Evolutionary conservation across 83 land plant genomes (phyloP), one percentile per base, ranked within the genome.

Genomic region (Diphasiastrum complanatum): DNA sequence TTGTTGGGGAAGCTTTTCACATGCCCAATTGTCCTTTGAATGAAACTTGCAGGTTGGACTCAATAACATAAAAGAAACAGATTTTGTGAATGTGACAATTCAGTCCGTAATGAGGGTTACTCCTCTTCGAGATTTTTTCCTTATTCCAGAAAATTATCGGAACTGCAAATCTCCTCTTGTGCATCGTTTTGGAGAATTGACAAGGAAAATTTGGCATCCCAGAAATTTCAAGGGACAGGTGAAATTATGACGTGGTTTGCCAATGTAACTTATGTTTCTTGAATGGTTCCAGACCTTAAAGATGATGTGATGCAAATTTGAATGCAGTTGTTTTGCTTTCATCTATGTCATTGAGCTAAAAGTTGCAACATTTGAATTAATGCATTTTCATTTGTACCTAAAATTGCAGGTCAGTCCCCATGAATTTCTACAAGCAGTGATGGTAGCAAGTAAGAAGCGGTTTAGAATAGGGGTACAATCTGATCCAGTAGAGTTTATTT

Each of bases 401-500:
- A 28, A 16, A 26, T 24, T 26, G 46, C 83, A 91, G 95, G 98
- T 92, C 32, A 93, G 99, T 61, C 99, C 99, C n/a, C 99, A 93
- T 73, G 99, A 93, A 54, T 93, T 93, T 64, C 71, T 93, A 29
- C 99, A 93, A 51, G 96, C 99, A 58, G 86, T 93, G 33, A 93
- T 93, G 99, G 83, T 83, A 60, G 86, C 92, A 38, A 93, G 96
- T 66, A 89, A 93, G 60, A 93, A 93, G 61, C 67, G 78, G 46
- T 93, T 89, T 55, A 77, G 92, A 47, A 93, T 93, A n/a, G 96
- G 99, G 26, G 77, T 63, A 29, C 96, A 93, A 63, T 93, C 99
- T 47, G 96, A 93, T 74, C 99, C 99, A 33, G 99, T 93, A 75
- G 99, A 93, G 47, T 93, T 93, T 51, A 89, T 93, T 79, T 89